phyloP scores from a whole-genome alignment of 345 rosid species.

The Rubroshorea leprosula region DNA sequence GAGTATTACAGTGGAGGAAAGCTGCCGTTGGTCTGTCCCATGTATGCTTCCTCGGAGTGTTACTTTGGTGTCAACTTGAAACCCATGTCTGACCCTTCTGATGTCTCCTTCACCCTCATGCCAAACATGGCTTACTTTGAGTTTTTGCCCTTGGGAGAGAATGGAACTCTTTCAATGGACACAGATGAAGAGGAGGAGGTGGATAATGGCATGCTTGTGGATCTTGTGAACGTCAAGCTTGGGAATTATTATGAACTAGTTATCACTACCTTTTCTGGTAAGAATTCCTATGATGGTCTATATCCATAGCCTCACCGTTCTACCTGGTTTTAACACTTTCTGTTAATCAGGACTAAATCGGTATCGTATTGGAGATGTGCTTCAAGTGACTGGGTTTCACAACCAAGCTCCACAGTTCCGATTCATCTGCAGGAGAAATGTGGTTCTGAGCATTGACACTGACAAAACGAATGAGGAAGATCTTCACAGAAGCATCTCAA shows the following conservation, averaged over 20 bases:
- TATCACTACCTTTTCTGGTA: conserved; percentile 62
- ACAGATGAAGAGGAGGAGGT: conserved; percentile 40
- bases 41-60: conserved; percentile 74
- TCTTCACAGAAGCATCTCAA: conserved; percentile 47
- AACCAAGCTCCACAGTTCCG: conserved; percentile 58
- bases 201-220: conserved; percentile 38
- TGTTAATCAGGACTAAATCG: conserved; percentile 38
- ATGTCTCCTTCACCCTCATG: conserved; percentile 52
- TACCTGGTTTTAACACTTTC: not conserved
- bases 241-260: conserved; percentile 60
- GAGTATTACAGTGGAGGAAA: conserved; percentile 52
- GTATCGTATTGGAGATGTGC: conserved; percentile 60
- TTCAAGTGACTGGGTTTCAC: conserved; percentile 56
- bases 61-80: conserved; percentile 65
- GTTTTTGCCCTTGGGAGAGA: conserved; percentile 52
- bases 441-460: conserved; percentile 55
- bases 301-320: too few species aligned
- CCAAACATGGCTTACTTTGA: conserved; percentile 66
- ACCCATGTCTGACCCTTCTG: conserved; percentile 50
- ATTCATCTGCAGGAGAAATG: conserved; percentile 62
- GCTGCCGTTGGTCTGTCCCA: conserved; percentile 51
- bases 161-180: conserved; percentile 32
- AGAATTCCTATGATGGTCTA: too few species aligned
- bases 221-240: conserved; percentile 40
- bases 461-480: conserved; percentile 70